Evolutionary conservation across 2,329 filamentous ascomycete species (phyloP).

Genomic region (Diaporthe batatas): DNA sequence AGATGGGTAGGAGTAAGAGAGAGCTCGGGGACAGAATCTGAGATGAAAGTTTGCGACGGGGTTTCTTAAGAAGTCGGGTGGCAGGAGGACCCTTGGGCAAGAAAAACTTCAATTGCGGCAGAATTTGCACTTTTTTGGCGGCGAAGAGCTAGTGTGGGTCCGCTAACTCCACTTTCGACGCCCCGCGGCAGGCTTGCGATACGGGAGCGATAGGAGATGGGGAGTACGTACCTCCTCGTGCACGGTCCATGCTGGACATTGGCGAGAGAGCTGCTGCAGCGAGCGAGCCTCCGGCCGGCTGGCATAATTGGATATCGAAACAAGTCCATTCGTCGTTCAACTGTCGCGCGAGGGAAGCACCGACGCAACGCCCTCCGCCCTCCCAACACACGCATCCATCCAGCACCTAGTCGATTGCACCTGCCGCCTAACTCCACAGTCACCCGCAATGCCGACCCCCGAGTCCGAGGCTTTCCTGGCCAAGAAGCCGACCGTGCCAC

Average conservation of each 20-base stretch:
- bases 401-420: constrained; percentile 4
- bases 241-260: constrained; percentile 31
- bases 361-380: constrained; percentile 27
- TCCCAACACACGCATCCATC: constrained; percentile 15
- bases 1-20: constrained; percentile 34
- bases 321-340: constrained; percentile 37
- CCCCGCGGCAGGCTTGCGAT: constrained; percentile 34
- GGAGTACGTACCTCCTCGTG: constrained; percentile 15
- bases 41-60: constrained; percentile 19
- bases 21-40: constrained; percentile 20
- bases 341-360: constrained; percentile 34
- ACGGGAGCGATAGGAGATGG: background rate
- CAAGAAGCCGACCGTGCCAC: constrained; percentile 84
- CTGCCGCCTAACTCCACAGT: constrained; percentile 3
- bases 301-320: constrained; percentile 37
- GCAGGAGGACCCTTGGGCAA: constrained; percentile 39
- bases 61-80: constrained; percentile 32
- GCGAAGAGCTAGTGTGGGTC: constrained; percentile 31
- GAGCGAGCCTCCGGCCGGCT: constrained; percentile 29
- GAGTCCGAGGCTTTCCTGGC: constrained; percentile 86
- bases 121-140: constrained; percentile 26
- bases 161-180: background rate
- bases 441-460: constrained; percentile 78
- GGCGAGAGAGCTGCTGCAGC: background rate
- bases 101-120: constrained; percentile 37